Evolutionary conservation across 345 rosid genomes (phyloP), one percentile per base, ranked within the genome.

Genomic region (Melastoma malabathricum): DNA sequence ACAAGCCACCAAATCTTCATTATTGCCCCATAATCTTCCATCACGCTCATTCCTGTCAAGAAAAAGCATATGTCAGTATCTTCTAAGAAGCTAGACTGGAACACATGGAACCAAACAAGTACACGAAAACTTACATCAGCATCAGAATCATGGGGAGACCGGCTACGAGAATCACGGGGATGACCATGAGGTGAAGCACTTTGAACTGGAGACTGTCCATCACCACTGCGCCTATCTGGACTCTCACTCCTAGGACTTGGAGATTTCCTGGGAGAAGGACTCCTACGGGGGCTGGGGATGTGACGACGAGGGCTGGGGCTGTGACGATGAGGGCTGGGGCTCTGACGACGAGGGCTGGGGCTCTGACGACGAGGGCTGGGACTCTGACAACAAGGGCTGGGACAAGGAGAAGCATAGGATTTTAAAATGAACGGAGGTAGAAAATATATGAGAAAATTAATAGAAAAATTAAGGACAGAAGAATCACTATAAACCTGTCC

Each of bases 271-370:
- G 38, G 38, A 58, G 62, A 58, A 15, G 78, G 50, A 58, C 76
- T 72, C 69, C 69, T 65, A 15, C 51, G 58, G 44, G 76, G 73
- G 62, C 63, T 58, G 18, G 61, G 61, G 52, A 70, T 66, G n/a
- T 47, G 72, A 43, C 62, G 64, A 50, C 75, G 78, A 27, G 84
- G 17, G n/a, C n/a, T n/a, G n/a, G n/a, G n/a, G n/a, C n/a, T n/a
- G n/a, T n/a, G n/a, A n/a, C n/a, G n/a, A n/a, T n/a, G 78, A 27
- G 84, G 17, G n/a, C n/a, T n/a, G n/a, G n/a, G n/a, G n/a, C n/a
- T n/a, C n/a, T n/a, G n/a, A n/a, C n/a, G n/a, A n/a, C n/a, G n/a
- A n/a, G n/a, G n/a, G n/a, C n/a, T n/a, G n/a, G n/a, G n/a, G n/a
- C n/a, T n/a, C n/a, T n/a, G n/a, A n/a, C n/a, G n/a, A n/a, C n/a